Evolutionary conservation across 768 basidiomycete genomes (phyloP), one percentile per base, ranked within the genome.

Genomic region (Lactarius sanguifluus): DNA sequence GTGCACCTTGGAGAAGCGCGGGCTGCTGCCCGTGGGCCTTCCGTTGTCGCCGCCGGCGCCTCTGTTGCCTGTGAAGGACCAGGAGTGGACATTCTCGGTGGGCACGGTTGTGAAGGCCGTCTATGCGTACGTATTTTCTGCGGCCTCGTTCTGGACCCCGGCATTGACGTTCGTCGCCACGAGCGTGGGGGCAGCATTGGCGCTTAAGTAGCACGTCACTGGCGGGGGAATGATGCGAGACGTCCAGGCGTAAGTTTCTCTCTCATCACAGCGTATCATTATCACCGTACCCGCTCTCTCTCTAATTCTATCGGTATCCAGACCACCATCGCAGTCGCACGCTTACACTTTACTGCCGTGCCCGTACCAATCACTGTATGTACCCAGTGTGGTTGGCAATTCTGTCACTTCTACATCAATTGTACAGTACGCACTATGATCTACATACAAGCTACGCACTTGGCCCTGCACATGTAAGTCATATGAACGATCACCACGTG

Each of bases 51-150:
- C 13, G 1, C 12, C 36, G 1, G 13, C 57, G 16, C 52, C 38
- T 52, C 60, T 18, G 20, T 2, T 9, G 3, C 54, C 16, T 15
- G 38, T 2, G 25, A 36, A 40, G 50, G 30, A 54, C n/a, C 25
- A 3, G 3, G 62, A n/a, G 43, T 1, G 54, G 2, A 18, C 18
- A 1, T 61, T 64, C 61, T 65, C 59, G 18, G 28, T 32, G 20
- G 28, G 59, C 4, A 45, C 55, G 7, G n/a, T 61, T 32, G 57
- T 23, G 34, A 69, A 55, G 47, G 54, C 23, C 12, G 25, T 66
- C 6, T 55, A 62, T 23, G 30, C 61, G 47, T 66, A 69, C 16
- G 30, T 69, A 3, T 64, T 61, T 57, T 13, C 60, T 5, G 43
- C 20, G 34, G n/a, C 7, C 10, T 30, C 18, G 16, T 15, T 18